Conservation (phyloP, 371 early-diverging fungal species). For the Rhizomucor miehei region DNA sequence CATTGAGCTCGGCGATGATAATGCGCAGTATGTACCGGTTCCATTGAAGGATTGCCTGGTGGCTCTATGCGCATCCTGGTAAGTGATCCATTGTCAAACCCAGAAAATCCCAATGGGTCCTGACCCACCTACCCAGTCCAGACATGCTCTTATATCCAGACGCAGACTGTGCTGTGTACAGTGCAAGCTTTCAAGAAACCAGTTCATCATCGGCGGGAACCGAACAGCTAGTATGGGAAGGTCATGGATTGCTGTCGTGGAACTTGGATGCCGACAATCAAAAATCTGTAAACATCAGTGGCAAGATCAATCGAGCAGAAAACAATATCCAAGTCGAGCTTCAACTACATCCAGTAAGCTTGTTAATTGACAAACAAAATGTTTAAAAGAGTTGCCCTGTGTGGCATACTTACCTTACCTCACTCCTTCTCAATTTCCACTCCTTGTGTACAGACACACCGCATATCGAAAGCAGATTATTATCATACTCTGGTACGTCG, state of each 20-base stretch:
- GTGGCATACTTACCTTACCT: neutral
- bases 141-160: constrained; percentile 41
- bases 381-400: too few species aligned
- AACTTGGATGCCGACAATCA: constrained; percentile 28
- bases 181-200: constrained; percentile 41
- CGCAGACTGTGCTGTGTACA: constrained; percentile 45
- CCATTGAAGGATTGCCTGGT: constrained; percentile 38
- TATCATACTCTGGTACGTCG: constrained; percentile 18
- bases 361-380: too few species aligned
- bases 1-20: constrained; percentile 4
- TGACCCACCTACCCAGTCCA: constrained; percentile 20
- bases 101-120: neutral
- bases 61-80: constrained; percentile 46
- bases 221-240: constrained; percentile 41
- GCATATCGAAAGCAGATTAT: constrained; percentile 14
- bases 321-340: constrained; percentile 22
- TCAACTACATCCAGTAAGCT: constrained; percentile 46
- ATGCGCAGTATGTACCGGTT: constrained; percentile 19
- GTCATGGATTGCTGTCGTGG: constrained; percentile 48
- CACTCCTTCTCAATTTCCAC: neutral
- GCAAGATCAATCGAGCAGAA: constrained; percentile 4
- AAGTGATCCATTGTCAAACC: neutral
- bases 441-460: constrained; percentile 12
- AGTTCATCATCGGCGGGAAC: constrained; percentile 9
- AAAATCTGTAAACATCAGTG: constrained; percentile 16